Conservation (phyloP, 1,284 basidiomycete species). For the Mycena sp. region DNA sequence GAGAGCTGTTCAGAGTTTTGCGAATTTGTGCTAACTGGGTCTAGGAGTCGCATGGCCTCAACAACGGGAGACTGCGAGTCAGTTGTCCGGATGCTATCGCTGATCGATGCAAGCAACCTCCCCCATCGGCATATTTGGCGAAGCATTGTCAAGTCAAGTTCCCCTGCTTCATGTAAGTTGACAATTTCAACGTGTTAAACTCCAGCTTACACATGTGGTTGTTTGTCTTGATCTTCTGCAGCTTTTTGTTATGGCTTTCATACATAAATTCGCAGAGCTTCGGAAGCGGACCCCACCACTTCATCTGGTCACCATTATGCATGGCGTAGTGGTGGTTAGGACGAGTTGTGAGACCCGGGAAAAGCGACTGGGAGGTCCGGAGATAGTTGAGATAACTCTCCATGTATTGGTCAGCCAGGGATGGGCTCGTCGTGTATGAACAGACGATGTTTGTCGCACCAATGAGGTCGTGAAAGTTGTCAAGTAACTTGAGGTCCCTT, state of each 20-base stretch:
- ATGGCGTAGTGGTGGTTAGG: constrained; percentile 15
- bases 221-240: constrained; percentile 14
- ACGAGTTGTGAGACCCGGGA: not conserved
- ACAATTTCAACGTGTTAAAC: not conserved
- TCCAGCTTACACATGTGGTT: constrained; percentile 5
- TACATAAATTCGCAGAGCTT: not conserved
- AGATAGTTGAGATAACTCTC: constrained; percentile 7
- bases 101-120: not conserved
- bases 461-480: constrained; percentile 14
- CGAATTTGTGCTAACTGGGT: not conserved
- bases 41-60: not conserved
- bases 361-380: not conserved
- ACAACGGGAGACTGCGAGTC: not conserved
- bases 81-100: not conserved
- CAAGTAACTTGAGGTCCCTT: not conserved
- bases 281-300: constrained; percentile 14
- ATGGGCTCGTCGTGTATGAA: constrained; percentile 3
- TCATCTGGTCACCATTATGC: constrained; percentile 10
- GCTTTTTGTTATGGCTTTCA: not conserved
- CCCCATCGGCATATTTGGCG: constrained; percentile 11
- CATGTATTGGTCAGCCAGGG: constrained; percentile 4
- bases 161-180: constrained; percentile 16
- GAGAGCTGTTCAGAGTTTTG: not conserved
- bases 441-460: constrained; percentile 18
- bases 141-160: constrained; percentile 18